Conservation (phyloP, 805 yeast species). For the Brettanomyces anomalus region DNA sequence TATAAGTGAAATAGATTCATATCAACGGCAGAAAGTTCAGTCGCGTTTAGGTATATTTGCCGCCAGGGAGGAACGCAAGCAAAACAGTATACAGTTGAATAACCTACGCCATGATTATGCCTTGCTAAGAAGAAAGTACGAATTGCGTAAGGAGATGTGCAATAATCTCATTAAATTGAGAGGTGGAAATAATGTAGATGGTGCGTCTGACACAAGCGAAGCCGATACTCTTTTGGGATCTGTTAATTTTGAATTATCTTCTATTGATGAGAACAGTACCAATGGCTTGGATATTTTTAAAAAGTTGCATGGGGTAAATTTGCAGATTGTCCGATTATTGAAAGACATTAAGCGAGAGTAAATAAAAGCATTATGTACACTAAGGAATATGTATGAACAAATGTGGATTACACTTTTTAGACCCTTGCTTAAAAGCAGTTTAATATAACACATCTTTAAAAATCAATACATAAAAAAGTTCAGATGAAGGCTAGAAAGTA, state of each 20-base stretch:
- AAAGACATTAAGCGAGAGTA: no score
- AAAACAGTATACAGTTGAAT: slow-evolving; percentile 13
- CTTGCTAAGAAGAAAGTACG: slow-evolving; percentile 9
- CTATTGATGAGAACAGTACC: no score
- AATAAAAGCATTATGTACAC: no score
- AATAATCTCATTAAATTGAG: slow-evolving; percentile 10
- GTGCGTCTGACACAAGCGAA: slow-evolving; percentile 1
- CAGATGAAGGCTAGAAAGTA: no score
- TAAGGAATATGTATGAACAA: no score
- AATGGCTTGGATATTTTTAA: no score
- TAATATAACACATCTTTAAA: no score
- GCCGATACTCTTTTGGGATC: slow-evolving; percentile 1
- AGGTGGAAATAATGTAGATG: slow-evolving; percentile 1
- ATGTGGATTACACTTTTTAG: no score
- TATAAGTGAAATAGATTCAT: slow-evolving; percentile 20
- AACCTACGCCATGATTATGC: slow-evolving; percentile 12
- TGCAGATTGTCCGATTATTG: no score
- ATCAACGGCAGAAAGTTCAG: slow-evolving; percentile 22
- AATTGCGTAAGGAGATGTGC: slow-evolving; percentile 8
- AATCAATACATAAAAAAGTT: no score
- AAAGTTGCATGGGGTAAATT: no score
- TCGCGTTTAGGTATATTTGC: slow-evolving; percentile 23
- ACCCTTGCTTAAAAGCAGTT: no score
- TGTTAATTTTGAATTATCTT: slow-evolving; percentile 7
- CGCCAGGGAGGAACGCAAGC: slow-evolving; percentile 18